A percentile compares a stretch with the other conserved stretches of the same genome.
Conservation (phyloP, 2,329 filamentous ascomycete genomes). For the Penicillium brevicompactum region DNA sequence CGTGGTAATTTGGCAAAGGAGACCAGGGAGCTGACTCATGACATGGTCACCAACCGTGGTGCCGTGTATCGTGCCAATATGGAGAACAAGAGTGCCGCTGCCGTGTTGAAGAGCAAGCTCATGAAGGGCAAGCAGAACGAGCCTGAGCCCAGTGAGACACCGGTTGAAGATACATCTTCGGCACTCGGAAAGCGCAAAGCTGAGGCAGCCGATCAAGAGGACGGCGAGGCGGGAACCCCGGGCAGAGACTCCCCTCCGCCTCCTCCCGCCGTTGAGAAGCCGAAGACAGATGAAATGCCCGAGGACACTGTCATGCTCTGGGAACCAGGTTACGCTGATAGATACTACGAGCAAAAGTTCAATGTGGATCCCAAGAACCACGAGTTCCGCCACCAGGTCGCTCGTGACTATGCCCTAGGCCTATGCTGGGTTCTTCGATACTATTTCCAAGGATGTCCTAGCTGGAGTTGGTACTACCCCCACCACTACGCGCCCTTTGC, state of each 20-base stretch:
- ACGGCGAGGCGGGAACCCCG: conserved; percentile 57
- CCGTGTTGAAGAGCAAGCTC: conserved; percentile 79
- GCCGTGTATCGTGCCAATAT: conserved; percentile 68
- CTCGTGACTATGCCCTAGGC: conserved; percentile 88
- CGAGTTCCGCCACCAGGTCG: conserved; percentile 86
- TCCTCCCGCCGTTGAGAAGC: conserved; percentile 51
- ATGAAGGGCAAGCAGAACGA: conserved; percentile 47
- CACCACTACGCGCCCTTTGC: conserved; percentile 98
- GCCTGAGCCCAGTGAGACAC: conserved; percentile 20
- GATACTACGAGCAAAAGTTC: conserved; percentile 98
- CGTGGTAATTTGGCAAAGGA: conserved; percentile 58
- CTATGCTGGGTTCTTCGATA: conserved; percentile 94
- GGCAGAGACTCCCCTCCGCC: conserved; percentile 60
- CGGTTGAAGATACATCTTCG: conserved; percentile 32
- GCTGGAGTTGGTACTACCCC: conserved; percentile 99
- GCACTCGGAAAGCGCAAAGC: conserved; percentile 64
- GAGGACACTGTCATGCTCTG: conserved; percentile 85
- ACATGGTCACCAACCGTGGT: conserved; percentile 79
- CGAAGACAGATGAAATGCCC: conserved; percentile 63
- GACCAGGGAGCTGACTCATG: conserved; percentile 72
- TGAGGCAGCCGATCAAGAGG: conserved; percentile 65
- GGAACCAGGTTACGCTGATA: conserved; percentile 92
- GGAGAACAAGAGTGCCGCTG: conserved; percentile 93
- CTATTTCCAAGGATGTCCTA: conserved; percentile 97
- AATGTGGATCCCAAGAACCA: conserved; percentile 77